phyloP scores from a whole-genome alignment of 2,329 filamentous ascomycete species.

The Hyphodiscus sp. region DNA sequence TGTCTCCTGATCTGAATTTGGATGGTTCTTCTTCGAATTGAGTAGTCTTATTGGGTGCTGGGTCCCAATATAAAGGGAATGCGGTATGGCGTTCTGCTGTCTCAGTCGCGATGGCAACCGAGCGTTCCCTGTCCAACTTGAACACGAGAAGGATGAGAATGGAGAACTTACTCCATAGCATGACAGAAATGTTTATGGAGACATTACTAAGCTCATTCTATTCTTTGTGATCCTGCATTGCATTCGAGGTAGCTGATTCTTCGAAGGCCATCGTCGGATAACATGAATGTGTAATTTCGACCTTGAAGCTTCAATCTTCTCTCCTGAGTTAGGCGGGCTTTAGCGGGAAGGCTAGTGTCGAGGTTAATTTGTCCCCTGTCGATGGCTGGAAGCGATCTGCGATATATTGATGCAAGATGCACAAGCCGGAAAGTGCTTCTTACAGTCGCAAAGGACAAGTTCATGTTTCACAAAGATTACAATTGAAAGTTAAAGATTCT shows the following conservation, averaged over 20 bases:
- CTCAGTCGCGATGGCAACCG: neutral
- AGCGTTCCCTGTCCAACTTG: neutral
- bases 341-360: neutral
- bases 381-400: neutral
- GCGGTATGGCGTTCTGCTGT: slow-evolving; percentile 4
- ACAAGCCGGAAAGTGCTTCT: no score
- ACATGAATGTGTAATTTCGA: neutral
- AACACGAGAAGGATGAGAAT: neutral
- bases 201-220: no score
- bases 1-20: neutral
- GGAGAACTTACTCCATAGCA: neutral
- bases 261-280: neutral
- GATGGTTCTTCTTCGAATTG: neutral
- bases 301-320: neutral
- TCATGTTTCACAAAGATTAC: no score
- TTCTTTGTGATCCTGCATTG: neutral
- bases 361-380: neutral
- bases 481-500: neutral
- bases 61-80: slow-evolving; percentile 1
- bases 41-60: slow-evolving; percentile 6
- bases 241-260: neutral
- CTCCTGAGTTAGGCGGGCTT: neutral
- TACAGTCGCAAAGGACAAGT: no score
- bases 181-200: neutral
- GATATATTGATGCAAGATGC: neutral